Conservation (phyloP, 805 yeast genomes). For the Metschnikowia cerradonensis region DNA sequence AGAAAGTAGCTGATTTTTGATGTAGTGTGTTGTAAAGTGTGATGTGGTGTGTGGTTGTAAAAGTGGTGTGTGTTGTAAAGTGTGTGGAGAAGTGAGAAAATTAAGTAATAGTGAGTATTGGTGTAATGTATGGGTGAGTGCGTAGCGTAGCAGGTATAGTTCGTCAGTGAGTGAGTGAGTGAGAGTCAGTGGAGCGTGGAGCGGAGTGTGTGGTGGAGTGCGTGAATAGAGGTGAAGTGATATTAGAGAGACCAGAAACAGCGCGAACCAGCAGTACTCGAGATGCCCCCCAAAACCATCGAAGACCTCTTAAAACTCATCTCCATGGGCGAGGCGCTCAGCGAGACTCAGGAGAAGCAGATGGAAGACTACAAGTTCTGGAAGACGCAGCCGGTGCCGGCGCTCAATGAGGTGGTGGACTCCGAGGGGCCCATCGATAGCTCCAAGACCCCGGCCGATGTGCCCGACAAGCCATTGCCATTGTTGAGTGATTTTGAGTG, state of each 20-base stretch:
- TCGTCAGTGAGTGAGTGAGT: no score
- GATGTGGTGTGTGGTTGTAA: no score
- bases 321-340: conserved; percentile 50
- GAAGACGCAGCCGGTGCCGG: conserved; percentile 95
- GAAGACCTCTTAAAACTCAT: conserved; percentile 58
- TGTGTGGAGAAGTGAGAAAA: no score
- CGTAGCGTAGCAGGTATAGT: no score
- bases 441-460: conserved; percentile 62
- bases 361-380: conserved; percentile 94
- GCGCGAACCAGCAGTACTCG: background rate
- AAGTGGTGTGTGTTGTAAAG: no score
- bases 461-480: conserved; percentile 67
- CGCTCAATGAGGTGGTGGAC: conserved; percentile 61
- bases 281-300: conserved; percentile 25
- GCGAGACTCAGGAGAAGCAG: conserved; percentile 47
- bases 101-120: no score
- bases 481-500: conserved; percentile 82
- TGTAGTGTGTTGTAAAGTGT: no score
- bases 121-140: no score
- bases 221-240: background rate
- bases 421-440: conserved; percentile 80
- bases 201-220: background rate
- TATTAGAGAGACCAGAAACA: background rate
- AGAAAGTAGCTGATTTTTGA: no score
- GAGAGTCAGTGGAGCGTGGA: no score